Conservation (phyloP, 139 green algal species). For the Asterochloris sp. region DNA sequence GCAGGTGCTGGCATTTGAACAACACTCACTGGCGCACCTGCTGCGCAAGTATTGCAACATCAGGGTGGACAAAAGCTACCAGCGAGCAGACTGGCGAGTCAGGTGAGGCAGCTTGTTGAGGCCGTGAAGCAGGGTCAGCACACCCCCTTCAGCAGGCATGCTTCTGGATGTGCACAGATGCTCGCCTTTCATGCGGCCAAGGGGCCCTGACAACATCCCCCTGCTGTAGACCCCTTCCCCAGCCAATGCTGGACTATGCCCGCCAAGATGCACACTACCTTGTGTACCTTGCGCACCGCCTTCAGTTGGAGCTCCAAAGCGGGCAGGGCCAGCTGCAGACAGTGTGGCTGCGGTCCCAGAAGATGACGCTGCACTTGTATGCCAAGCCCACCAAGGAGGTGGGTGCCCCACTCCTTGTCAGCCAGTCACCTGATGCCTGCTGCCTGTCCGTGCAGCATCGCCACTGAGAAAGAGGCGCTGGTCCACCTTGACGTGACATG, state of each 20-base stretch:
- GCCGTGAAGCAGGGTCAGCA: too few relatives aligned
- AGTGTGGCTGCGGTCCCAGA: slow-evolving; percentile 32
- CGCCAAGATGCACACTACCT: slow-evolving; percentile 70
- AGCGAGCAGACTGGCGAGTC: slow-evolving; percentile 69
- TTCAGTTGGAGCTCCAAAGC: slow-evolving; percentile 40
- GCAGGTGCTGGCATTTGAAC: slow-evolving; percentile 50
- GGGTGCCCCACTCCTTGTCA: not conserved
- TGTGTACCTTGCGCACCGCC: slow-evolving; percentile 51
- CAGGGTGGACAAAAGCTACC: slow-evolving; percentile 53
- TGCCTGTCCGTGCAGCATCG: too few relatives aligned
- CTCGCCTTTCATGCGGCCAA: too few relatives aligned
- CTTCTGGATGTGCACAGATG: too few relatives aligned
- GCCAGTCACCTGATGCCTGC: too few relatives aligned
- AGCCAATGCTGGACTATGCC: slow-evolving; percentile 60
- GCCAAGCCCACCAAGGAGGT: slow-evolving; percentile 16
- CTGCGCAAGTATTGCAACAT: slow-evolving; percentile 49
- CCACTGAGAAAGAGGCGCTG: too few relatives aligned
- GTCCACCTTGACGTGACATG: too few relatives aligned
- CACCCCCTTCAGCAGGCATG: too few relatives aligned
- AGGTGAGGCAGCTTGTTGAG: slow-evolving; percentile 25
- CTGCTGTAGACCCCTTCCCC: slow-evolving; percentile 55
- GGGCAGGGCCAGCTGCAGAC: not conserved
- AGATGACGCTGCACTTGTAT: slow-evolving; percentile 24
- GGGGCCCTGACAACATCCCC: too few relatives aligned
- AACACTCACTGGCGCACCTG: slow-evolving; percentile 50